Evolutionary conservation across 1,284 basidiomycete genomes (phyloP).

Genomic region (Tremellales sp.): DNA sequence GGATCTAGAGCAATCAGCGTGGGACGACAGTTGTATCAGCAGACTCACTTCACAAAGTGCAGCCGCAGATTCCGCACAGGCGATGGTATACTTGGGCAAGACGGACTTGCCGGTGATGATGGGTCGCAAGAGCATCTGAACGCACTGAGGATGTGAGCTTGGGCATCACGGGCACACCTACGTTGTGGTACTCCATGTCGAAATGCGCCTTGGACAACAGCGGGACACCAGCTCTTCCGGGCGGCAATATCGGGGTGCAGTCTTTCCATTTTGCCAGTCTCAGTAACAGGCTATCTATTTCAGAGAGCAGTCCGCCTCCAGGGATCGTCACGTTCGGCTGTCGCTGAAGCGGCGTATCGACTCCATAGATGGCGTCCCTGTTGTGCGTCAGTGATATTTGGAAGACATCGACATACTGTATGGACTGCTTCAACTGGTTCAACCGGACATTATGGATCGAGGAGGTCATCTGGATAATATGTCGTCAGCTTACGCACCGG

Average conservation of each 20-base stretch:
- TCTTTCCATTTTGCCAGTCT: constrained; percentile 19
- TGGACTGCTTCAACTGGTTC: constrained; percentile 28
- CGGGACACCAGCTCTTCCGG: constrained; percentile 10
- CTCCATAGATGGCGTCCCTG: constrained; percentile 29
- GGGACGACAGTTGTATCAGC: background rate
- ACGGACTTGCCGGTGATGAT: constrained; percentile 19
- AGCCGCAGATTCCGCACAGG: constrained; percentile 26
- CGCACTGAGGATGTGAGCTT: constrained; percentile 12
- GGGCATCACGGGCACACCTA: constrained; percentile 1
- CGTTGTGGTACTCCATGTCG: constrained; percentile 31
- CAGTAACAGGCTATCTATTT: constrained; percentile 15
- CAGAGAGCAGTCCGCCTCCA: constrained; percentile 9
- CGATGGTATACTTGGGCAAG: constrained; percentile 12
- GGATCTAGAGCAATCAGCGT: background rate
- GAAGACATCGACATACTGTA: constrained; percentile 19
- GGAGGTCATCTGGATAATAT: constrained; percentile 25
- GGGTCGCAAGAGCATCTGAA: constrained; percentile 28
- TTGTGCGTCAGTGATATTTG: background rate
- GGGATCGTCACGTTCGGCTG: background rate
- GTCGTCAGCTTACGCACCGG: background rate
- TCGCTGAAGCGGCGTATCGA: constrained; percentile 17
- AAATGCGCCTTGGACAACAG: constrained; percentile 20
- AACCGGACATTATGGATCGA: constrained; percentile 28
- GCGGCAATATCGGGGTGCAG: constrained; percentile 9
- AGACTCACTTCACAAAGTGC: constrained; percentile 24